These are phyloP conservation scores for Candida germanica DNA, from an alignment of 805 yeast species.

Conservation along the genomic window DNA sequence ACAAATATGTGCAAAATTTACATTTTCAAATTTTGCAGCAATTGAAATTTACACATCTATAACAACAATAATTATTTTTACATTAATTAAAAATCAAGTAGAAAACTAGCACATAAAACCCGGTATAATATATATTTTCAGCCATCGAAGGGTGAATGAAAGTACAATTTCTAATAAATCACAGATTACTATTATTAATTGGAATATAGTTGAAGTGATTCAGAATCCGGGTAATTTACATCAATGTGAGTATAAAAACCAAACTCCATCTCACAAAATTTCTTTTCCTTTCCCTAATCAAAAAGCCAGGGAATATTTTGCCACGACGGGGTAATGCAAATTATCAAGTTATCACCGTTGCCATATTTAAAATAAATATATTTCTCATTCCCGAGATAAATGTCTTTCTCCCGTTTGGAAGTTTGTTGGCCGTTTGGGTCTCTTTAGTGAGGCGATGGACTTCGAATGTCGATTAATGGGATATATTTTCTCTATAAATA, in stretches of 20 bases:
- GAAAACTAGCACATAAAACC: too few species aligned
- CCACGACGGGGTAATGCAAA: slow-evolving; percentile 65
- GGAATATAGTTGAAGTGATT: too few species aligned
- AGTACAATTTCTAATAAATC: too few species aligned
- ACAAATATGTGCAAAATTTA: too few species aligned
- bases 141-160: too few species aligned
- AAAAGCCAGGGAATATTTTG: slow-evolving; percentile 60
- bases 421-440: slow-evolving; percentile 53
- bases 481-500: too few species aligned
- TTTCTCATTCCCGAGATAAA: slow-evolving; percentile 51
- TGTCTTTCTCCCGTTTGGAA: slow-evolving; percentile 54
- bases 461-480: slow-evolving; percentile 60
- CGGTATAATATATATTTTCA: too few species aligned
- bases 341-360: slow-evolving; percentile 64
- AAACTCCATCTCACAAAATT: slow-evolving; percentile 4
- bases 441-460: slow-evolving; percentile 52
- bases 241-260: slow-evolving; percentile 6
- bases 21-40: too few species aligned
- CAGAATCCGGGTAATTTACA: slow-evolving; percentile 8
- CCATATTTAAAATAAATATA: slow-evolving; percentile 40
- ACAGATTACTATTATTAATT: too few species aligned
- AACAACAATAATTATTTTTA: too few species aligned
- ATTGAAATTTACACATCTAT: too few species aligned
- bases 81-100: too few species aligned
- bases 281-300: slow-evolving; percentile 43